Conservation (phyloP, 1,284 basidiomycete genomes). For the Uromyces viciae-fabae region DNA sequence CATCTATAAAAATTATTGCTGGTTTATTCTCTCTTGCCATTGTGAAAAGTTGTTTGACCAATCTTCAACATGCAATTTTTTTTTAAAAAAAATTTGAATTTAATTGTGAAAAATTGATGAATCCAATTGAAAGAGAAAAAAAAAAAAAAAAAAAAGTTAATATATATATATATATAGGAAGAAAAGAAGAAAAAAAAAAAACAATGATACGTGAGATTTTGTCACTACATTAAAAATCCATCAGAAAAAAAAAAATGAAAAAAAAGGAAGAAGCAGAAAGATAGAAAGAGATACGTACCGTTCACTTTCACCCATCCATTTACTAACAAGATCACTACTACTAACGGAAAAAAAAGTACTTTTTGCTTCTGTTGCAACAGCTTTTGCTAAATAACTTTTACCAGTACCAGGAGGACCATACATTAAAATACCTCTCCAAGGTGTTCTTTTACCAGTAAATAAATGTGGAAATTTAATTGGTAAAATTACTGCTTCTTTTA, state of each 20-base stretch:
- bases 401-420: slow-evolving; percentile 96
- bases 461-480: slow-evolving; percentile 98
- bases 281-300: slow-evolving; percentile 61
- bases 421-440: slow-evolving; percentile 90
- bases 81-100: background rate
- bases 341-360: slow-evolving; percentile 97
- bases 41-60: slow-evolving; percentile 93
- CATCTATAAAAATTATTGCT: slow-evolving; percentile 97
- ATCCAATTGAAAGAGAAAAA: background rate
- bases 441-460: slow-evolving; percentile 95
- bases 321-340: slow-evolving; percentile 91
- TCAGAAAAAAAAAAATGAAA: too few species aligned
- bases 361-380: slow-evolving; percentile 97
- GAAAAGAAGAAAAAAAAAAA: too few species aligned
- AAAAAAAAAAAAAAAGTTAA: slow-evolving; percentile 34
- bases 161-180: too few species aligned
- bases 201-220: too few species aligned
- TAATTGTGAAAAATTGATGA: background rate
- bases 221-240: too few species aligned
- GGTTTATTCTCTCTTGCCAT: slow-evolving; percentile 96
- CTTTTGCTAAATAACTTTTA: slow-evolving; percentile 91
- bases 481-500: slow-evolving; percentile 97
- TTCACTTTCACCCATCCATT: slow-evolving; percentile 99
- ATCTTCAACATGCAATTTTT: slow-evolving; percentile 60
- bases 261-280: too few species aligned